Evolutionary conservation across 768 basidiomycete genomes (phyloP), one percentile per base, ranked within the genome.

Genomic region (Termitomyces bulborhizus): DNA sequence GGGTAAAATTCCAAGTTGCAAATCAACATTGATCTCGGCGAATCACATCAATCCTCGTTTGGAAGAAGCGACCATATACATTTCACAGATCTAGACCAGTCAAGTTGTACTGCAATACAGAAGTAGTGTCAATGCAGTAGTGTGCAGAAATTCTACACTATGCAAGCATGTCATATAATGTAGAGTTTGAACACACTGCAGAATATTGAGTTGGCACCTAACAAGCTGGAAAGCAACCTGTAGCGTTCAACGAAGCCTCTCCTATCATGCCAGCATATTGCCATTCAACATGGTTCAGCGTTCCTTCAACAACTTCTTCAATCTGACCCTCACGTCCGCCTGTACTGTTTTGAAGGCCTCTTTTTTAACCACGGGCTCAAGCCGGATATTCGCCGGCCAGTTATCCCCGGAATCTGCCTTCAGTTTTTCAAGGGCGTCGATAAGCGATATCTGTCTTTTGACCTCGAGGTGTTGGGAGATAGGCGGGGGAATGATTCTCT

Each of bases 341-440:
- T 69, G 65, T 16, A 77, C 75, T 40, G 61, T 65, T 51, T 68
- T 70, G 47, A 75, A 73, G 16, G 61, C 67, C 39, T 69, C 66
- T 60, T 71, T 76, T 65, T 73, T 76, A 29, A 77, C 62, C 45
- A 72, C 69, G 11, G 71, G 74, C 58, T 79, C 77, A 41, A 79
- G 67, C 31, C 76, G 69, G 48, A 79, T 69, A 62, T 79, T 79
- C n/a, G 59, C 52, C 6, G 77, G 77, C 76, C 76, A 79, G 0
- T 55, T 46, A 4, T 66, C 59, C 7, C 72, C 74, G 29, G 72
- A 68, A 16, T 60, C 56, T 44, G 68, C 63, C 54, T 69, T 71
- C 45, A 70, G 69, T 58, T 68, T 59, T 56, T 69, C 60, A 12
- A 79, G 68, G 6, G 68, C 50, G 42, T 74, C 70, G 24, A 77